Evolutionary conservation across 148 eudicot genomes (phyloP), one percentile per base, ranked within the genome.

Genomic region (Arbutus unedo): DNA sequence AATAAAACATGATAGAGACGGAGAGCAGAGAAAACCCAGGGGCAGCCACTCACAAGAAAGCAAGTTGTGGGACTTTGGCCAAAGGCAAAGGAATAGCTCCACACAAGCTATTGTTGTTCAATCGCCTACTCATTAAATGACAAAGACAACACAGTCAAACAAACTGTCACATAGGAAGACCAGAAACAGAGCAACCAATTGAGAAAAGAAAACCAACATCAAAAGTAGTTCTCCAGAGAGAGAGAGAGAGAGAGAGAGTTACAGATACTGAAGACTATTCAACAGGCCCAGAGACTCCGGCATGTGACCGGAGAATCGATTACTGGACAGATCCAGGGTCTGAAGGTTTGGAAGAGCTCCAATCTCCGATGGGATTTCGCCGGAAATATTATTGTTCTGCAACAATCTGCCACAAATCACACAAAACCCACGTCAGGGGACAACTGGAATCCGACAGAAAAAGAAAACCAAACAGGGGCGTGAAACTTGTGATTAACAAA

Each of bases 301-400:
- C 51, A 96, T 86, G 49, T 86, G 88, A 57, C 92, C 95, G 47
- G 88, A 86, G 76, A 96, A 89, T 75, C 87, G 88, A 84, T 96
- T 96, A 47, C 87, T 94, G 8, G 99, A 96, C 55, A 96, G 92
- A 89, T 96, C 99, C 85, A 96, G 81, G 18, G 99, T 94, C 70
- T 92, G 93, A 49, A 96, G 92, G 81, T 90, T 92, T 19, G 85
- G 80, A 56, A 96, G 89, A 45, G 84, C 83, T 4, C 99, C 97
- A 5, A 96, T 72, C 81, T 90, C 98, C 72, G 90, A 79, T 21
- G 99, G 98, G 48, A 96, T 90, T 86, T 88, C 84, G 47, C 99
- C 98, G 64, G 98, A 87, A 41, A 96, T 92, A 84, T 96, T 96
- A 84, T 96, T 96, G 86, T 94, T 91, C 79, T 96, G 99, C 83